These are phyloP conservation scores for Daldinia sp. DNA, from an alignment of 2,329 filamentous ascomycete genomes.

Conservation along the genomic window DNA sequence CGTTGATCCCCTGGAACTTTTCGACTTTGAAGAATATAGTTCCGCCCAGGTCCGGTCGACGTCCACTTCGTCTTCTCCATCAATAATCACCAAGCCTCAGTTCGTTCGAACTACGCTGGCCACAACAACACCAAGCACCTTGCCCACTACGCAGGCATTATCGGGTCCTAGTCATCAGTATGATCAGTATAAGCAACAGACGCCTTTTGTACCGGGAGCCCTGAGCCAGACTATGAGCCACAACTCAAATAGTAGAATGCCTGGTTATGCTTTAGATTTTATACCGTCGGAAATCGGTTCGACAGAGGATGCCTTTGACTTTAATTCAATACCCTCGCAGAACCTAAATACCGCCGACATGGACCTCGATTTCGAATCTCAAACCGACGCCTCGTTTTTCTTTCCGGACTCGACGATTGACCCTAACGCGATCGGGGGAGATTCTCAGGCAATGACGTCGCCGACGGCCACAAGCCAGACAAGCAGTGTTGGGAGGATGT, in stretches of 20 bases:
- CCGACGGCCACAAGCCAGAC: constrained; percentile 59
- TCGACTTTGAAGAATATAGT: constrained; percentile 71
- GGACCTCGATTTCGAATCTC: constrained; percentile 70
- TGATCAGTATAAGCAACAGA: constrained; percentile 94
- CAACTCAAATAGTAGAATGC: constrained; percentile 67
- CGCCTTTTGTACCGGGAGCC: constrained; percentile 86
- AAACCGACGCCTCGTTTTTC: constrained; percentile 69
- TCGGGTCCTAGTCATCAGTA: constrained; percentile 93
- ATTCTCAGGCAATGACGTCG: constrained; percentile 59
- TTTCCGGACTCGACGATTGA: constrained; percentile 70
- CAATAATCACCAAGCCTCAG: constrained; percentile 60
- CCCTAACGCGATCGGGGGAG: constrained; percentile 73
- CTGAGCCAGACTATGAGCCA: constrained; percentile 79
- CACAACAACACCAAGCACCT: constrained; percentile 61
- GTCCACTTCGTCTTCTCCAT: constrained; percentile 66
- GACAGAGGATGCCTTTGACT: constrained; percentile 74
- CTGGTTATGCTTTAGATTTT: constrained; percentile 63
- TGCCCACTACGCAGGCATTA: constrained; percentile 66
- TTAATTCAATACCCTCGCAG: constrained; percentile 72
- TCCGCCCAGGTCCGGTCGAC: constrained; percentile 67
- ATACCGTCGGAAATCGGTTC: constrained; percentile 54
- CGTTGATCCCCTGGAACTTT: constrained; percentile 63
- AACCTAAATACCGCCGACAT: constrained; percentile 70
- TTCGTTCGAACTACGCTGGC: constrained; percentile 61
- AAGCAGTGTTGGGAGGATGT: constrained; percentile 75